Evolutionary conservation across 169 alveolate genomes (phyloP).

Genomic region (Plasmodium inui): DNA sequence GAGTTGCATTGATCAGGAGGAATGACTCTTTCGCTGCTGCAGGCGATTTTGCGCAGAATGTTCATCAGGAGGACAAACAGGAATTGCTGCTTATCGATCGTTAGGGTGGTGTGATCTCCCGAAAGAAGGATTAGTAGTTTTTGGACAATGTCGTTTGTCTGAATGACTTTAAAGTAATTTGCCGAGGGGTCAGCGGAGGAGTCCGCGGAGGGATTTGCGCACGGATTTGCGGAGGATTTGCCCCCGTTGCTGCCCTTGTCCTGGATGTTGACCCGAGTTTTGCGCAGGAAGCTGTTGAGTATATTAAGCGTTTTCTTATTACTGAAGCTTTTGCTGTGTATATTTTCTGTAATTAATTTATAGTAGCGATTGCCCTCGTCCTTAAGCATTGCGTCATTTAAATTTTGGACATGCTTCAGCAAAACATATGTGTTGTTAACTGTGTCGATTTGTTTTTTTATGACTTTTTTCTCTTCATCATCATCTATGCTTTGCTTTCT

Average conservation of each 20-base stretch:
- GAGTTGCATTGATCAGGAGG: slow-evolving; percentile 8
- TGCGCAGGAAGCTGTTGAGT: slow-evolving; percentile 34
- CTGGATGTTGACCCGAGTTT: slow-evolving; percentile 36
- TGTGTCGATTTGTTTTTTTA: slow-evolving; percentile 50
- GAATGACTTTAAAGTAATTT: slow-evolving; percentile 34
- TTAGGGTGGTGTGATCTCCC: slow-evolving; percentile 1
- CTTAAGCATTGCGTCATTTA: slow-evolving; percentile 55
- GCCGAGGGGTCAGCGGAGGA: neutral
- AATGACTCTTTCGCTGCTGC: neutral
- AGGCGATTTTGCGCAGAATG: slow-evolving; percentile 19
- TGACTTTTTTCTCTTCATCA: slow-evolving; percentile 56
- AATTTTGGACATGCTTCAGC: slow-evolving; percentile 47
- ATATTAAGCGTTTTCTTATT: slow-evolving; percentile 55
- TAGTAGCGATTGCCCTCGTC: slow-evolving; percentile 30
- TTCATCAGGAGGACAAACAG: slow-evolving; percentile 69
- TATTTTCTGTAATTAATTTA: slow-evolving; percentile 33
- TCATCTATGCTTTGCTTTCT: slow-evolving; percentile 69
- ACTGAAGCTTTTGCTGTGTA: slow-evolving; percentile 40
- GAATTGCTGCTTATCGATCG: slow-evolving; percentile 70
- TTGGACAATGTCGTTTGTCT: slow-evolving; percentile 37
- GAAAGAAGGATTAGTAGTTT: slow-evolving; percentile 23
- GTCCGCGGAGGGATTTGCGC: neutral
- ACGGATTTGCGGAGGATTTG: neutral
- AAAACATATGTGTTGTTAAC: slow-evolving; percentile 53
- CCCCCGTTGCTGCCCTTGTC: slow-evolving; percentile 5